A percentile compares a stretch with the other conserved stretches of the same genome.
These are phyloP conservation scores for Psidium friedrichsthalianum DNA, from an alignment of 345 rosid genomes.

Conservation along the genomic window DNA sequence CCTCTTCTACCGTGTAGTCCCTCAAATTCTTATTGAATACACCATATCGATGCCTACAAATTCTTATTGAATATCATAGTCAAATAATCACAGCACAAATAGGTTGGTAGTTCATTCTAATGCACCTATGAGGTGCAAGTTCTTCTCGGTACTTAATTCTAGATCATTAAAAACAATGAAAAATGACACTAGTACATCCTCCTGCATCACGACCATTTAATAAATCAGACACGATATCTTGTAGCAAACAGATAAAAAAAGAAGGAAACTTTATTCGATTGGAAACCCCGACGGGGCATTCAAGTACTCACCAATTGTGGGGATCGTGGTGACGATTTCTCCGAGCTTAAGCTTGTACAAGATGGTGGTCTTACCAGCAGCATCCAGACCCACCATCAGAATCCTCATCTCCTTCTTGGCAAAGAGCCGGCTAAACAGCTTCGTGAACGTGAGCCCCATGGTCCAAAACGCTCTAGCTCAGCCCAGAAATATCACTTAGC, in stretches of 20 bases:
- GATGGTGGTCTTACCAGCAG: slow-evolving; percentile 82
- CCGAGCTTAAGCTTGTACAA: slow-evolving; percentile 85
- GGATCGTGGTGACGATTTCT: slow-evolving; percentile 75
- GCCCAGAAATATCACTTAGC: background rate
- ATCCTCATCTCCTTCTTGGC: slow-evolving; percentile 79
- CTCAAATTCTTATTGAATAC: background rate
- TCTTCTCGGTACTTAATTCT: background rate
- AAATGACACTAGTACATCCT: background rate
- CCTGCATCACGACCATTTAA: background rate
- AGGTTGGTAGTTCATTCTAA: background rate
- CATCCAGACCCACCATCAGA: slow-evolving; percentile 87
- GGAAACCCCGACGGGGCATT: background rate
- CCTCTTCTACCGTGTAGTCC: background rate
- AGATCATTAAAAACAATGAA: background rate
- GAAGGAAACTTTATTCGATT: background rate
- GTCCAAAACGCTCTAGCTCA: slow-evolving; percentile 4
- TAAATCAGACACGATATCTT: background rate
- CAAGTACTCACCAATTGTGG: slow-evolving; percentile 53
- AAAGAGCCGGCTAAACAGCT: slow-evolving; percentile 63
- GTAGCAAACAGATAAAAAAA: background rate
- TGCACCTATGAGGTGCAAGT: background rate
- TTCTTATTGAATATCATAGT: background rate
- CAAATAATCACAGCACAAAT: background rate
- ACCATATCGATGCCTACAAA: background rate
- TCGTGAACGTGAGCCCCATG: slow-evolving; percentile 55